These are phyloP conservation scores for Lepidium sativum DNA, from an alignment of 345 rosid species.

Conservation along the genomic window DNA sequence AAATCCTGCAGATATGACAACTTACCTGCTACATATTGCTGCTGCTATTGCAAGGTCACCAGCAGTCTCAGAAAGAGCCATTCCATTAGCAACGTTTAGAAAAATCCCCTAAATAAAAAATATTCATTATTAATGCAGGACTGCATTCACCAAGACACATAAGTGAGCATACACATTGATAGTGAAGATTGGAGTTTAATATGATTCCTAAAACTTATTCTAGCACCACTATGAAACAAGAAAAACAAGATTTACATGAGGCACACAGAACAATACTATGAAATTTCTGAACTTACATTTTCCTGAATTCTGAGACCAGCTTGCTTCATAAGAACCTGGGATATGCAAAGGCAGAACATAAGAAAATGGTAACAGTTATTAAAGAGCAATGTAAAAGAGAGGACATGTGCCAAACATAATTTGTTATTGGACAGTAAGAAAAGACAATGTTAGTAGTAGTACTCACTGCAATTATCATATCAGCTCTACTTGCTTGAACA, in stretches of 20 bases:
- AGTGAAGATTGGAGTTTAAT: neutral
- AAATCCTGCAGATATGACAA: neutral
- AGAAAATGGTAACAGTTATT: neutral
- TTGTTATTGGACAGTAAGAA: neutral
- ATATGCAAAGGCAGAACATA: neutral
- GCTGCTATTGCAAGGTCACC: constrained; percentile 96
- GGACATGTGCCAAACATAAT: neutral
- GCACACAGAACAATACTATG: neutral
- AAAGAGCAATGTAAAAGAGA: neutral
- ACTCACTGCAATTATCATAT: constrained; percentile 87
- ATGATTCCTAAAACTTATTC: neutral
- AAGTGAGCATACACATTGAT: neutral
- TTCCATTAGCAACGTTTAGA: constrained; percentile 77
- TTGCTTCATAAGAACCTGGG: constrained; percentile 89
- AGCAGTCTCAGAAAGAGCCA: constrained; percentile 70
- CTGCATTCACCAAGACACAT: neutral
- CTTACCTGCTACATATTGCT: constrained; percentile 86
- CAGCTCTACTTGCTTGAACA: constrained; percentile 72
- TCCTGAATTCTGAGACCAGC: constrained; percentile 87
- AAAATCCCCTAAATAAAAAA: constrained; percentile 43
- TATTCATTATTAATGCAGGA: neutral
- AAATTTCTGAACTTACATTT: constrained; percentile 44
- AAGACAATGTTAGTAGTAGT: neutral
- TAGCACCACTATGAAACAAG: neutral
- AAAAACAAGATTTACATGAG: neutral